Percentiles rank a stretch among this genome's conserved stretches.
Evolutionary conservation across 169 alveolate species (phyloP).

Genomic region (Sarcocystis neurona): DNA sequence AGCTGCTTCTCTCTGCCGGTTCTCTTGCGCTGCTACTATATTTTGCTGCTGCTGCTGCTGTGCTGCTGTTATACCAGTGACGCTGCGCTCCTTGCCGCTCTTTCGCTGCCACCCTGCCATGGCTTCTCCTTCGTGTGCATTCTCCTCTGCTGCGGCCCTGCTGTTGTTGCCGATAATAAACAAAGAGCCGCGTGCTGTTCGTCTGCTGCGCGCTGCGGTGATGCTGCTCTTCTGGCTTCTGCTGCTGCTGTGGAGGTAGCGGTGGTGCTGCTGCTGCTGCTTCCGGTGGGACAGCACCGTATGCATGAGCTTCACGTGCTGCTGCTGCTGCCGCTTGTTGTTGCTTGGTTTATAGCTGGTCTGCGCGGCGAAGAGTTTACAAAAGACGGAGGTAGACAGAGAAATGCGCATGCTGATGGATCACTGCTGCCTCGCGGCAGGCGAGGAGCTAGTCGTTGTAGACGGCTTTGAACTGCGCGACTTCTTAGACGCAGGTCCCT

Average conservation of each 20-base stretch:
- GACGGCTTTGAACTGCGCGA: constrained; percentile 30
- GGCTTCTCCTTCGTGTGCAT: no score
- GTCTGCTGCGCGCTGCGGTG: neutral
- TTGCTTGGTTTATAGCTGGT: neutral
- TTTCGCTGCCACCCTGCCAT: no score
- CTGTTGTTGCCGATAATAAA: no score
- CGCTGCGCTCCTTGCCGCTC: no score
- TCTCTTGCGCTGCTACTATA: no score
- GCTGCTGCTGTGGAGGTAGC: neutral
- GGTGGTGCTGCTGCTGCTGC: neutral
- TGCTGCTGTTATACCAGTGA: no score
- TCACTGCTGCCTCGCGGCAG: constrained; percentile 2
- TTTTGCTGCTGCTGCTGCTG: no score
- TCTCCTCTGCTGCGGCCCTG: no score
- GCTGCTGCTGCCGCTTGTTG: neutral
- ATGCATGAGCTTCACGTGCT: neutral
- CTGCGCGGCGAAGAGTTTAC: constrained; percentile 32
- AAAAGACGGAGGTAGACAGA: constrained; percentile 19
- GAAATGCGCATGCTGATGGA: constrained; percentile 14
- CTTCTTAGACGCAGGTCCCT: no score
- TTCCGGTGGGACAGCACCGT: neutral
- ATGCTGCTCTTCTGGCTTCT: neutral
- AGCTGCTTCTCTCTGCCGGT: no score
- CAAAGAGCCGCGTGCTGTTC: no score
- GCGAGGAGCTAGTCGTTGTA: neutral